Evolutionary conservation across 2,329 filamentous ascomycete genomes (phyloP).

Genomic region (Claviceps digitariae): DNA sequence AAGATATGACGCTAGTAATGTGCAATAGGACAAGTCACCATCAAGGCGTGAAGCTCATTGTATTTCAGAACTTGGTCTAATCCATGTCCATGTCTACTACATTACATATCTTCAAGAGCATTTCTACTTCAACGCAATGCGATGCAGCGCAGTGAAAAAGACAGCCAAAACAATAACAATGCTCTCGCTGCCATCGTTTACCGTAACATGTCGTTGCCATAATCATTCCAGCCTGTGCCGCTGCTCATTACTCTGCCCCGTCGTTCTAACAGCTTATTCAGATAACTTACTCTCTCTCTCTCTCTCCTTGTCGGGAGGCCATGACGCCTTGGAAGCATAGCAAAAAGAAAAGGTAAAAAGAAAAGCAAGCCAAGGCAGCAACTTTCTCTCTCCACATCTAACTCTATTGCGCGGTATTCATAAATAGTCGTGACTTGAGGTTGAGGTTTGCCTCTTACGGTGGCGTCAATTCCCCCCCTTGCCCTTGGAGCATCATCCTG

Average conservation of each 20-base stretch:
- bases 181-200: neutral
- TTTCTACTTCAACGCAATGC: neutral
- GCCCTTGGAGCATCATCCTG: conserved; percentile 25
- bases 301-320: neutral
- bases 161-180: neutral
- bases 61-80: neutral
- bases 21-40: too few relatives aligned
- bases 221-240: neutral
- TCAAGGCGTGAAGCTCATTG: neutral
- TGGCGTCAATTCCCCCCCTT: conserved; percentile 23
- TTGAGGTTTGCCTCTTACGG: conserved; percentile 18
- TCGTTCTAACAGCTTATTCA: neutral
- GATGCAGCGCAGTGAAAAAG: neutral
- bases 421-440: neutral
- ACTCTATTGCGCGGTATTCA: neutral
- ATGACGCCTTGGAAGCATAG: neutral
- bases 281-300: neutral
- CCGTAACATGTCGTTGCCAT: neutral
- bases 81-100: neutral
- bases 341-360: neutral
- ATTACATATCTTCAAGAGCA: neutral
- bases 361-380: neutral
- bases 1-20: too few relatives aligned
- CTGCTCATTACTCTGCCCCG: neutral
- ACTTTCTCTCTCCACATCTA: neutral